Percentiles rank a stretch among this genome's conserved stretches.
phyloP scores from a whole-genome alignment of 257 asterid genomes.

The Marsdenia floribunda region DNA sequence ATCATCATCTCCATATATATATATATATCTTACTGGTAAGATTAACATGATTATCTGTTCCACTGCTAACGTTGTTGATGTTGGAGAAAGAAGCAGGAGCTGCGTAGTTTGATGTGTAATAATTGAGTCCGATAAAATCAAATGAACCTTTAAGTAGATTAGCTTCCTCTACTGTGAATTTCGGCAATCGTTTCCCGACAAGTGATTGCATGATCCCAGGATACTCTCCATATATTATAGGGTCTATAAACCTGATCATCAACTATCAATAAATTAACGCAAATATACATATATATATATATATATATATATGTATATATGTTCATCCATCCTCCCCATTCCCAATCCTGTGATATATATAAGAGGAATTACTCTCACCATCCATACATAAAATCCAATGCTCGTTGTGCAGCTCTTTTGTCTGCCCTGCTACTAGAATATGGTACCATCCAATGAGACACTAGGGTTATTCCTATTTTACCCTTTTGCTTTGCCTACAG shows the following conservation, averaged over 20 bases:
- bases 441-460: constrained; percentile 22
- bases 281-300: too few relatives aligned
- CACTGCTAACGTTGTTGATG: constrained; percentile 6
- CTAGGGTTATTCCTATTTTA: constrained; percentile 22
- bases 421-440: constrained; percentile 12
- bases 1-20: not conserved
- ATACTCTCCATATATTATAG: constrained; percentile 5
- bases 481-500: constrained; percentile 22
- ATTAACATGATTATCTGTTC: constrained; percentile 3
- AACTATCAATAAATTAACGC: too few relatives aligned
- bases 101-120: constrained; percentile 27
- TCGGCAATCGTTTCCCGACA: constrained; percentile 16
- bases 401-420: constrained; percentile 21
- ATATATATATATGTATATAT: too few relatives aligned
- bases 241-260: constrained; percentile 10
- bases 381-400: constrained; percentile 51
- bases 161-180: constrained; percentile 14
- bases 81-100: not conserved
- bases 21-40: constrained; percentile 8
- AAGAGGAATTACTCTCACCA: constrained; percentile 28
- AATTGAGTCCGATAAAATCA: constrained; percentile 26
- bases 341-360: too few relatives aligned
- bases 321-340: too few relatives aligned
- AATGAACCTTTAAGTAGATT: constrained; percentile 20
- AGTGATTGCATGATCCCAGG: constrained; percentile 18